Conservation (phyloP, 2,329 filamentous ascomycete genomes). For the Neurospora sp. region DNA sequence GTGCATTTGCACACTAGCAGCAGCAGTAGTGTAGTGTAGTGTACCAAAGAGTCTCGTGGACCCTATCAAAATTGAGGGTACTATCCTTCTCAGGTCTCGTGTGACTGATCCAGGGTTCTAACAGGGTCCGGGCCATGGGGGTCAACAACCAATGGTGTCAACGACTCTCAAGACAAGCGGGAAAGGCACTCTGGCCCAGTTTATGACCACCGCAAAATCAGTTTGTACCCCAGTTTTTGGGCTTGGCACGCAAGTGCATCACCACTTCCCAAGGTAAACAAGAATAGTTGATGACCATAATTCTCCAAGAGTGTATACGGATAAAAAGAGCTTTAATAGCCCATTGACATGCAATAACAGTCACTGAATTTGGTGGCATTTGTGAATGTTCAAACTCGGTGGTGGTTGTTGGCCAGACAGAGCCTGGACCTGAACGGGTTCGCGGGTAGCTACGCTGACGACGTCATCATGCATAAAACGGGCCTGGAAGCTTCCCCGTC, state of each 20-base stretch:
- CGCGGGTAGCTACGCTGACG: not conserved
- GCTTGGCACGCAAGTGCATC: too few relatives aligned
- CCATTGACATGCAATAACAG: too few relatives aligned
- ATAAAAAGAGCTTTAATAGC: too few relatives aligned
- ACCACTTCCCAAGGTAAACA: too few relatives aligned
- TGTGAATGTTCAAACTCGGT: too few relatives aligned
- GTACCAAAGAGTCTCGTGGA: not conserved
- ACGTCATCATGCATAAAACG: not conserved
- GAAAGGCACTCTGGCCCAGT: not conserved
- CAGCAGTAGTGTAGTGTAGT: not conserved
- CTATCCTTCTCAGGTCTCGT: not conserved
- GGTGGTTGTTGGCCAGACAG: too few relatives aligned
- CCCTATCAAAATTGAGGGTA: not conserved
- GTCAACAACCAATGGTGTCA: not conserved
- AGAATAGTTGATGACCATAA: too few relatives aligned
- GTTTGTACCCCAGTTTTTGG: too few relatives aligned
- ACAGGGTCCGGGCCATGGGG: not conserved
- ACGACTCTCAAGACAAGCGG: not conserved
- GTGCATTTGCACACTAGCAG: not conserved
- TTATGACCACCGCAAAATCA: too few relatives aligned
- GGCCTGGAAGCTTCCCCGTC: not conserved
- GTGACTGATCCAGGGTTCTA: not conserved
- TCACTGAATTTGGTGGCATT: too few relatives aligned
- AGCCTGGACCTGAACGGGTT: not conserved
- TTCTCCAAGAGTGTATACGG: too few relatives aligned